Conservation (phyloP, 2,329 filamentous ascomycete genomes). For the Lasiodiplodia citricola region DNA sequence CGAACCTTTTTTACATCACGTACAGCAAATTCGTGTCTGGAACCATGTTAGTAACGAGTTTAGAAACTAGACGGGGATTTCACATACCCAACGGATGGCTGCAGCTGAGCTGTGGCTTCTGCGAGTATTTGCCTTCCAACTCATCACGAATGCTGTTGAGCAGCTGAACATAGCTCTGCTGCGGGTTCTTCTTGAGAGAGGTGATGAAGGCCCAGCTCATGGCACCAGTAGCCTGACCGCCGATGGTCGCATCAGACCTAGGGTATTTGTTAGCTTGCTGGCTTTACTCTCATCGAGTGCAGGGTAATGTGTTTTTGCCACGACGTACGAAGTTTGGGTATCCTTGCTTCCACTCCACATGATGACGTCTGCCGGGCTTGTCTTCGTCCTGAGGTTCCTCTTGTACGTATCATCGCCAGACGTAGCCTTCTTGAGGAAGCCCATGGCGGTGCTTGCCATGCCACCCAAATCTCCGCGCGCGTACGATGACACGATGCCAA, state of each 20-base stretch:
- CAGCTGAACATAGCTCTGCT: constrained; percentile 95
- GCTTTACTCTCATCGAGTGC: constrained; percentile 21
- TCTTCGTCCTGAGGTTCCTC: constrained; percentile 85
- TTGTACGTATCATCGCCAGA: constrained; percentile 79
- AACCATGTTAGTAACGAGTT: constrained; percentile 14
- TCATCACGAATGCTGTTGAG: constrained; percentile 95
- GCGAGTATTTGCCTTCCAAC: constrained; percentile 81
- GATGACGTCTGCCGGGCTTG: constrained; percentile 91
- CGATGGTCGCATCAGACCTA: constrained; percentile 81
- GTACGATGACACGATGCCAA: constrained; percentile 77
- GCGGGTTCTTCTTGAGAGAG: constrained; percentile 87
- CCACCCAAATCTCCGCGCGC: constrained; percentile 81
- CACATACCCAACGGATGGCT: constrained; percentile 88
- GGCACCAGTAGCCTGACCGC: constrained; percentile 87
- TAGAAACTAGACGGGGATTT: not conserved
- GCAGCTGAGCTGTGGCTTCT: constrained; percentile 95
- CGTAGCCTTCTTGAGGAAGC: constrained; percentile 86
- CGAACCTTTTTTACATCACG: constrained; percentile 60
- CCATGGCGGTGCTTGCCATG: constrained; percentile 80
- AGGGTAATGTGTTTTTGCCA: constrained; percentile 38
- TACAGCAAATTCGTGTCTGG: constrained; percentile 70
- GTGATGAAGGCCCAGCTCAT: constrained; percentile 98
- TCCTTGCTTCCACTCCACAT: constrained; percentile 99
- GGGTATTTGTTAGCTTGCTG: constrained; percentile 1
- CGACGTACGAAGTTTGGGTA: constrained; percentile 79